phyloP scores from a whole-genome alignment of 1,284 basidiomycete genomes.

The Ceratorhiza oryzae-sativae region DNA sequence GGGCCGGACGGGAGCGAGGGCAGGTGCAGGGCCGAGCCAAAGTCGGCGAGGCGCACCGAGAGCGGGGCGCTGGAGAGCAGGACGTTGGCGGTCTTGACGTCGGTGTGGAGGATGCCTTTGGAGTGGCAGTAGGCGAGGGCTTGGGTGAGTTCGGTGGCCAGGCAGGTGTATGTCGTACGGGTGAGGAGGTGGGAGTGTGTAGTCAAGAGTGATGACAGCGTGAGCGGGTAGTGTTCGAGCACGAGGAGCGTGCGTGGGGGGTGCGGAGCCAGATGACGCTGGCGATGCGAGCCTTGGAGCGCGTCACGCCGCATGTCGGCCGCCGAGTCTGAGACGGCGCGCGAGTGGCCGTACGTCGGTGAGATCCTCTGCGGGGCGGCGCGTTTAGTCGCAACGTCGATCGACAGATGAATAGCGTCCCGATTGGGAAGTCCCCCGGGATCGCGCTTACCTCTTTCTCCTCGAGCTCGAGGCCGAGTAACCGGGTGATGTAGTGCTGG shows the following conservation, averaged over 20 bases:
- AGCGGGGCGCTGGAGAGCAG: constrained; percentile 47
- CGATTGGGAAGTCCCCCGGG: constrained; percentile 6
- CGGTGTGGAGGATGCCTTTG: constrained; percentile 55
- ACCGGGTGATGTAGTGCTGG: constrained; percentile 36
- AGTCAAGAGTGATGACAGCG: constrained; percentile 33
- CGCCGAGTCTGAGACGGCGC: constrained; percentile 33
- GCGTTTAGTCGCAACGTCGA: neutral
- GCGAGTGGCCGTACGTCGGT: neutral
- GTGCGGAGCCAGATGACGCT: neutral
- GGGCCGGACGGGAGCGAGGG: constrained; percentile 48
- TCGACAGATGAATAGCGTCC: neutral
- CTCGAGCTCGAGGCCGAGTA: constrained; percentile 39
- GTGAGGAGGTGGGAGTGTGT: constrained; percentile 38
- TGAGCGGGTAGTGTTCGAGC: constrained; percentile 32
- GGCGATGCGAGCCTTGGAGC: constrained; percentile 8
- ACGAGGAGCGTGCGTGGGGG: constrained; percentile 23
- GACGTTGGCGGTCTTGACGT: constrained; percentile 55
- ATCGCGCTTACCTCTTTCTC: constrained; percentile 32
- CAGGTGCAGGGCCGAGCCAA: constrained; percentile 55
- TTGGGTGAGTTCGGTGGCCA: constrained; percentile 47
- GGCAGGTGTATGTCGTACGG: constrained; percentile 29
- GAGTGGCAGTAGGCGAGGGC: constrained; percentile 55
- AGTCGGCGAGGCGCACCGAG: constrained; percentile 54
- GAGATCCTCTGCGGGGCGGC: constrained; percentile 2
- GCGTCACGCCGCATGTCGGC: constrained; percentile 1